phyloP scores from a whole-genome alignment of 2,329 filamentous ascomycete species.

The Ascochyta rabiei region DNA sequence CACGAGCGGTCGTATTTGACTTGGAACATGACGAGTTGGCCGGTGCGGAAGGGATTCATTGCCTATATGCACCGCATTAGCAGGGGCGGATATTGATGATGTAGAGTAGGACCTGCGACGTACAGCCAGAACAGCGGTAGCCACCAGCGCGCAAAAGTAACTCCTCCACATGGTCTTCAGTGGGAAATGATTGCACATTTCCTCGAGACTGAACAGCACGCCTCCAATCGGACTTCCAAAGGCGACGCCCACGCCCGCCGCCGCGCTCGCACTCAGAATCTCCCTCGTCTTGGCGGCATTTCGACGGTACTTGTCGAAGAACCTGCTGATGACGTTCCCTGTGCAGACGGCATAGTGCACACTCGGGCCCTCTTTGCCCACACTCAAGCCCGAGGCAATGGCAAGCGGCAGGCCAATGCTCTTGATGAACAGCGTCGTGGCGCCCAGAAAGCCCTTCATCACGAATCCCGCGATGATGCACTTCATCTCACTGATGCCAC shows the following conservation, averaged over 20 bases:
- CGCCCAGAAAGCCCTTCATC: constrained; percentile 96
- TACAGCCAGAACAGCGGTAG: constrained; percentile 84
- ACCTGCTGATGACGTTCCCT: constrained; percentile 90
- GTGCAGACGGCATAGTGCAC: constrained; percentile 99
- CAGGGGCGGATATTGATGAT: not conserved
- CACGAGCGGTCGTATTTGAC: constrained; percentile 93
- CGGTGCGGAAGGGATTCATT: constrained; percentile 97
- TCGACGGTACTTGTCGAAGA: constrained; percentile 89
- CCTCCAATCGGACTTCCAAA: constrained; percentile 98
- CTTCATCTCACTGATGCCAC: constrained; percentile 98
- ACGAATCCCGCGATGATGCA: constrained; percentile 98
- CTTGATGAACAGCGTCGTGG: constrained; percentile 92
- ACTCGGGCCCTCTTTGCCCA: constrained; percentile 96
- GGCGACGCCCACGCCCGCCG: constrained; percentile 92
- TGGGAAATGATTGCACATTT: constrained; percentile 96
- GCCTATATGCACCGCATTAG: constrained; percentile 54
- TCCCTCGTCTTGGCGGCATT: constrained; percentile 95
- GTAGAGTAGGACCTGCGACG: constrained; percentile 24
- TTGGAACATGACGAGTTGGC: constrained; percentile 98
- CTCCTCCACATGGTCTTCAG: constrained; percentile 97
- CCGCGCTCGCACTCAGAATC: constrained; percentile 91
- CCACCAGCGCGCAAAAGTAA: constrained; percentile 96
- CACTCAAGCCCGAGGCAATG: constrained; percentile 90
- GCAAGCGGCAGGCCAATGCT: constrained; percentile 87
- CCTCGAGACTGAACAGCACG: constrained; percentile 94